Percentiles rank a stretch among this genome's conserved stretches.
Evolutionary conservation across 2,329 filamentous ascomycete genomes (phyloP).

Genomic region (Colletotrichum orchidophilum): DNA sequence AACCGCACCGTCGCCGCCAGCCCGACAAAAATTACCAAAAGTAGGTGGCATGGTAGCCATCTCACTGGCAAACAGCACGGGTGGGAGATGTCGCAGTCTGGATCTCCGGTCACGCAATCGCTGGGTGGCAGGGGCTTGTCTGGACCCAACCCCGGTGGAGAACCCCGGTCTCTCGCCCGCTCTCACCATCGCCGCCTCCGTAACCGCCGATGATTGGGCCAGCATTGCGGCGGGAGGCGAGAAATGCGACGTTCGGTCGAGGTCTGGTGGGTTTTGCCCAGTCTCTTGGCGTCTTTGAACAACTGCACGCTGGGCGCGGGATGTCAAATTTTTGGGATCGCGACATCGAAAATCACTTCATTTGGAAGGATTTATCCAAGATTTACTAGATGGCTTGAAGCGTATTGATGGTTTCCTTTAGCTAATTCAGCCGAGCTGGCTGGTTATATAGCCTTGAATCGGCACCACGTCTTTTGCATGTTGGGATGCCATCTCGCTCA

Average conservation of each 20-base stretch:
- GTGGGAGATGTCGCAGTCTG: slow-evolving; percentile 26
- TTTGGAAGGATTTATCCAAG: neutral
- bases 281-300: slow-evolving; percentile 22
- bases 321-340: slow-evolving; percentile 8
- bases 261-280: slow-evolving; percentile 24
- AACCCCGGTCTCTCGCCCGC: neutral
- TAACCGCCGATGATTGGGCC: slow-evolving; percentile 13
- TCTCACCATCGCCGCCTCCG: neutral
- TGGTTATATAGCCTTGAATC: slow-evolving; percentile 22
- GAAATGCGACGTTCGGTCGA: neutral
- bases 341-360: slow-evolving; percentile 16
- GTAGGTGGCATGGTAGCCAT: neutral
- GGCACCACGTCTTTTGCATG: neutral
- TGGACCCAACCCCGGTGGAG: neutral
- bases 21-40: slow-evolving; percentile 22
- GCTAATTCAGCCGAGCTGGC: neutral
- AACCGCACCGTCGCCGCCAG: slow-evolving; percentile 16
- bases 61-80: neutral
- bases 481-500: neutral
- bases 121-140: slow-evolving; percentile 16
- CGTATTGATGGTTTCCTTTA: neutral
- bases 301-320: slow-evolving; percentile 1
- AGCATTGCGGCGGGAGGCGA: neutral
- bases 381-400: neutral
- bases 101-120: slow-evolving; percentile 29